These are phyloP conservation scores for Corymbia calophylla DNA, from an alignment of 441 rosid species.

Conservation along the genomic window DNA sequence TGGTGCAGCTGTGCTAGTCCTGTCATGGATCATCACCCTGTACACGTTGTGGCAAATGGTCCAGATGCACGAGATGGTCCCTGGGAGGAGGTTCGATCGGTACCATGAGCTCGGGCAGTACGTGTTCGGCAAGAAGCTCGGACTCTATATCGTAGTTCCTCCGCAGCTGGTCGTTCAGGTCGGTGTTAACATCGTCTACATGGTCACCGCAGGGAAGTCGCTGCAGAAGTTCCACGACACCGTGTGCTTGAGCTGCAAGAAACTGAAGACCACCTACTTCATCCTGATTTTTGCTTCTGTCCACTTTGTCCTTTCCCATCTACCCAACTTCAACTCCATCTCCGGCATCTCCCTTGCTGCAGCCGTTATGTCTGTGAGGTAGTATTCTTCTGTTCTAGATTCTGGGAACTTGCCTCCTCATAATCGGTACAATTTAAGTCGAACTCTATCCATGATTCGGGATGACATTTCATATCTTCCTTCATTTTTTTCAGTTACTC, in stretches of 20 bases:
- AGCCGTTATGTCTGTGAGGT: background rate
- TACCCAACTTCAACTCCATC: background rate
- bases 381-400: background rate
- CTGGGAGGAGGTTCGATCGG: background rate
- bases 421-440: background rate
- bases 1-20: background rate
- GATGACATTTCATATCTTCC: background rate
- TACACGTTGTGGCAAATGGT: background rate
- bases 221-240: background rate
- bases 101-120: constrained; percentile 3
- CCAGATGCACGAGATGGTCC: background rate
- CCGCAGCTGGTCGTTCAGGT: background rate
- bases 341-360: background rate
- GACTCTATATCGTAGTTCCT: background rate
- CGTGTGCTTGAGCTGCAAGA: background rate
- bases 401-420: background rate
- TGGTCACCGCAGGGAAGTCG: background rate
- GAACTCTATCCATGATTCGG: too few species aligned
- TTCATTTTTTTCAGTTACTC: background rate
- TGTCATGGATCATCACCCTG: background rate
- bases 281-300: background rate
- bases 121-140: background rate
- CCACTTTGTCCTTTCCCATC: background rate
- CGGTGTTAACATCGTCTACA: background rate
- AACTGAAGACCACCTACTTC: background rate